phyloP scores from a whole-genome alignment of 2,329 filamentous ascomycete genomes.

The Sporothrix schenckii region DNA sequence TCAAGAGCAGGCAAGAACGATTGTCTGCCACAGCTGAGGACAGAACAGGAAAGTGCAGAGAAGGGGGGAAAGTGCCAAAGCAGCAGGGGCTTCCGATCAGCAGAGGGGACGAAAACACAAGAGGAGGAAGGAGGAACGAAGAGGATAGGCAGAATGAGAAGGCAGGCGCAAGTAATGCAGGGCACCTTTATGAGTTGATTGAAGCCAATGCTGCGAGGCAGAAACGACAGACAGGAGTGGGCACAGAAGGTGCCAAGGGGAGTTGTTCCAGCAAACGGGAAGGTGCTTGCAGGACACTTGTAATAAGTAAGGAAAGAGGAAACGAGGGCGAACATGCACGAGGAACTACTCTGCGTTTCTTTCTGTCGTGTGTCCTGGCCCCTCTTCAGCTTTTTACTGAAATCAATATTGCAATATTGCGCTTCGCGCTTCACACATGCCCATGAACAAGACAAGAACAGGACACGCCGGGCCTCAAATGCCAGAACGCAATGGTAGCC shows the following conservation, averaged over 20 bases:
- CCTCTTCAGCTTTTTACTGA: neutral
- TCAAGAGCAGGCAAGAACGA: neutral
- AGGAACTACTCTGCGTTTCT: conserved; percentile 12
- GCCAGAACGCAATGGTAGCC: conserved; percentile 10
- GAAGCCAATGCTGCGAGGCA: conserved; percentile 15
- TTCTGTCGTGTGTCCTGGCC: neutral
- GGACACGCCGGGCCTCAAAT: neutral
- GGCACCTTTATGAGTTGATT: neutral
- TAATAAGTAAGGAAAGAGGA: neutral
- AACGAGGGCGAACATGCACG: neutral
- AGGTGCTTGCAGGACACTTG: neutral
- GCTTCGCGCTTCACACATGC: neutral
- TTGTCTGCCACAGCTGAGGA: conserved; percentile 2
- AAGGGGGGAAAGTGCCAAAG: conserved; percentile 5
- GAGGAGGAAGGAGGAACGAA: neutral
- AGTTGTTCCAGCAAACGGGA: conserved; percentile 6
- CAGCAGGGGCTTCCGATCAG: neutral
- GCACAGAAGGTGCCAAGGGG: neutral
- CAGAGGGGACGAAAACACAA: neutral
- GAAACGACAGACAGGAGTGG: conserved; percentile 4
- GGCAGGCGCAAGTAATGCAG: neutral
- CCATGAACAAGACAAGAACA: neutral
- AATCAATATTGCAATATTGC: conserved; percentile 10
- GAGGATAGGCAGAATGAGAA: neutral
- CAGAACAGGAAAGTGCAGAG: conserved; percentile 21